Conservation (phyloP, 2,329 filamentous ascomycete species). For the Colletotrichum horii region DNA sequence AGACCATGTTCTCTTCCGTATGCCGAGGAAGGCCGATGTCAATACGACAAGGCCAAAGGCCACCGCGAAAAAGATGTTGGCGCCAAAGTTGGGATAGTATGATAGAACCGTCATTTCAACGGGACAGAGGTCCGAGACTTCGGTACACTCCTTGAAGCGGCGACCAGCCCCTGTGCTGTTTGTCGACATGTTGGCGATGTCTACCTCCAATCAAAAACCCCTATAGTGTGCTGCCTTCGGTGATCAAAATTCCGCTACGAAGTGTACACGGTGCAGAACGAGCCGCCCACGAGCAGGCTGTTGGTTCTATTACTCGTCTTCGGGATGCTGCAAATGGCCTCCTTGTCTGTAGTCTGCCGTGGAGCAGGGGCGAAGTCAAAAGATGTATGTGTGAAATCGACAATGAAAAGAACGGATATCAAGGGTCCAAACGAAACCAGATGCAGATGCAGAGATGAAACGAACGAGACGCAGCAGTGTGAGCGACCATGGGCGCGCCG, state of each 20-base stretch:
- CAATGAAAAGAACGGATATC: neutral
- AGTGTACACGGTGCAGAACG: neutral
- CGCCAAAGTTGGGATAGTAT: constrained; percentile 61
- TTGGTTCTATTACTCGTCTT: neutral
- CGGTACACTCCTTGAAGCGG: constrained; percentile 34
- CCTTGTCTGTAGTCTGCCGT: neutral
- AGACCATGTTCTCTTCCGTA: constrained; percentile 60
- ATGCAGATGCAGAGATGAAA: neutral
- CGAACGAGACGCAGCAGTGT: neutral
- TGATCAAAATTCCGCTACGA: neutral
- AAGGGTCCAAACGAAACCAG: neutral
- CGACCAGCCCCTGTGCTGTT: constrained; percentile 9
- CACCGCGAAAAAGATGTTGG: constrained; percentile 59
- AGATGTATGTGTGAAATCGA: neutral
- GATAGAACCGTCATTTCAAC: constrained; percentile 58
- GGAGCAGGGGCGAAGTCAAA: neutral
- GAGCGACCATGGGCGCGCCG: neutral
- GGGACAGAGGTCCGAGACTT: constrained; percentile 51
- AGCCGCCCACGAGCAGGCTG: neutral
- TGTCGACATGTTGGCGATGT: constrained; percentile 1
- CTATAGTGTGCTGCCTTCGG: neutral
- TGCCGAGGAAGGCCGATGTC: constrained; percentile 45
- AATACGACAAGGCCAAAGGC: constrained; percentile 52
- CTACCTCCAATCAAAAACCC: neutral
- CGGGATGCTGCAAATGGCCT: neutral